Evolutionary conservation across 805 yeast species (phyloP).

Genomic region (Kodamaea hsintzibuensis): DNA sequence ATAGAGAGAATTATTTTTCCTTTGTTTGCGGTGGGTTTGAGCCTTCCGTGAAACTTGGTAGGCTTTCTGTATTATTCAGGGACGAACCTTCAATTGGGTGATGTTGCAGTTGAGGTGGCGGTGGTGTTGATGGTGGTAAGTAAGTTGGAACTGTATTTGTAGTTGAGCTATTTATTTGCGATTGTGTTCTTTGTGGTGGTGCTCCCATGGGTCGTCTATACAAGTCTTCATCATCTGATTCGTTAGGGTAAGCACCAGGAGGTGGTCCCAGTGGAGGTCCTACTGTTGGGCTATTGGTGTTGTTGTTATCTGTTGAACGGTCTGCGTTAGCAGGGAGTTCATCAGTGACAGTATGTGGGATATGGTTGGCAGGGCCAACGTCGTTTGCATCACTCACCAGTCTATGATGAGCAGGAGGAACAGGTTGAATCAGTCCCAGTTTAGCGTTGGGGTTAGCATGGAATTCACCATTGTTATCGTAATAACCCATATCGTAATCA

Average conservation of each 20-base stretch:
- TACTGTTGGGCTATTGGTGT: background rate
- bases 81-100: constrained; percentile 11
- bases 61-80: constrained; percentile 12
- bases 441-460: constrained; percentile 37
- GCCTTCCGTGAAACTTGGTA: constrained; percentile 16
- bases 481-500: constrained; percentile 80
- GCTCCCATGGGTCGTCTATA: constrained; percentile 15
- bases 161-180: background rate
- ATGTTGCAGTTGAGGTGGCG: constrained; percentile 7
- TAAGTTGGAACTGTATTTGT: background rate
- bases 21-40: constrained; percentile 11
- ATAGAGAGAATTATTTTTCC: constrained; percentile 3
- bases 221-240: constrained; percentile 12
- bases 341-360: constrained; percentile 9
- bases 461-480: constrained; percentile 58
- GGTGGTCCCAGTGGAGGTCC: background rate
- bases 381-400: constrained; percentile 13
- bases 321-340: constrained; percentile 4
- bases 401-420: constrained; percentile 26
- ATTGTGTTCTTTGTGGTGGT: background rate
- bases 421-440: constrained; percentile 15
- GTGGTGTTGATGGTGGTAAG: constrained; percentile 8
- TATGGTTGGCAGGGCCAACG: constrained; percentile 17
- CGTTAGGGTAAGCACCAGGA: background rate
- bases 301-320: background rate